Evolutionary conservation across 345 rosid genomes (phyloP), one percentile per base, ranked within the genome.

Genomic region (Kandelia obovata): DNA sequence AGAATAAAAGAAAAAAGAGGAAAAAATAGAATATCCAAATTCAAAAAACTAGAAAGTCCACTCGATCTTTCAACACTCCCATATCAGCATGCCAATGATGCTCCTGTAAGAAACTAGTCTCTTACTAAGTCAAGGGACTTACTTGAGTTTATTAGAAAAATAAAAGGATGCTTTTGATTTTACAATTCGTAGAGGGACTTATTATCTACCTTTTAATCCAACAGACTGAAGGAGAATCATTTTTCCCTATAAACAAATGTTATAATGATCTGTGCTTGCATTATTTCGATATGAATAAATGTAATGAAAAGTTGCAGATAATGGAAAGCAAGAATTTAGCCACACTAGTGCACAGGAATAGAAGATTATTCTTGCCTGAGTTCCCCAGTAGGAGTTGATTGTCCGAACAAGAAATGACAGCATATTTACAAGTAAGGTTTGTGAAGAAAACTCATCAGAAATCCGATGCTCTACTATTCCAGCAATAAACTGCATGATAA

Each of bases 381-480:
- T 93, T 82, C 98, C 98, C 88, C 88, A 91, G 72, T 89, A 93
- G 59, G 96, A 89, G 77, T 93, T 91, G 68, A 90, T 65, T 26
- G 91, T 88, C 78, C 98, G 91, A 64, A 72, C 89, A 73, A 93
- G 37, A 83, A 91, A 91, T 28, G 98, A 91, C 31, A 93, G 75
- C 91, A 84, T 73, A 77, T 91, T 91, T 75, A 88, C 98, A 78
- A 91, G 87, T 70, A 89, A 74, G 20, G 84, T 76, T 60, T 89
- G 89, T 60, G 98, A 91, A 80, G 94, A 63, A 73, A 93, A 84
- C 77, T 73, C 85, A 34, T 91, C 97, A 23, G 97, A 76, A 58
- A 93, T 80, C 43, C 96, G 85, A 79, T 91, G 97, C 88, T 93
- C 98, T 72, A 89, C 84, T 2, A 93, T 59, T 51, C 98, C 98